Conservation (phyloP, 2,329 filamentous ascomycete genomes). For the Arthrobotrys sinensis region DNA sequence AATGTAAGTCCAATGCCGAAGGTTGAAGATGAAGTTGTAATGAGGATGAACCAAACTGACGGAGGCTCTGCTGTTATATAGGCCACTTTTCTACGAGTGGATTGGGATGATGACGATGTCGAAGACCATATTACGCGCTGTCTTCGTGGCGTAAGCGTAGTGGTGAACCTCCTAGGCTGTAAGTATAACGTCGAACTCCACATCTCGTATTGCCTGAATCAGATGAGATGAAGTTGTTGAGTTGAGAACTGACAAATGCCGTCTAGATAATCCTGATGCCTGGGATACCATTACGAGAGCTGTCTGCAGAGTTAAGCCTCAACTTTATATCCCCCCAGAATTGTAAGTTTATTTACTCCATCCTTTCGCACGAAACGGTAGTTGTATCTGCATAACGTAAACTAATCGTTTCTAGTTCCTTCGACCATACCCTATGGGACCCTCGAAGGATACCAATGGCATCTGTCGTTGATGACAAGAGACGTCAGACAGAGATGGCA, state of each 20-base stretch:
- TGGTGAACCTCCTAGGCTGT: slow-evolving; percentile 59
- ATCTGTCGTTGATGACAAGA: slow-evolving; percentile 54
- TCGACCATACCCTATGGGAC: slow-evolving; percentile 57
- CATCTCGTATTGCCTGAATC: slow-evolving; percentile 34
- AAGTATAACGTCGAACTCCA: slow-evolving; percentile 34
- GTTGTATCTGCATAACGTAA: slow-evolving; percentile 12
- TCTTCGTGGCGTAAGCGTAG: slow-evolving; percentile 52
- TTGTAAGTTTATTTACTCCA: slow-evolving; percentile 52
- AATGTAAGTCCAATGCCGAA: slow-evolving; percentile 35
- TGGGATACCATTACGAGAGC: slow-evolving; percentile 56
- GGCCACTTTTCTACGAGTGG: slow-evolving; percentile 48
- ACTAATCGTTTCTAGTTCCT: slow-evolving; percentile 49
- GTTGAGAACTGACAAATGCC: slow-evolving; percentile 48
- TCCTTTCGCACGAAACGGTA: slow-evolving; percentile 33
- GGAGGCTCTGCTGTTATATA: slow-evolving; percentile 43
- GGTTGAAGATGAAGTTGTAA: neutral
- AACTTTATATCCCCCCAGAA: slow-evolving; percentile 59
- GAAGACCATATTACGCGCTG: slow-evolving; percentile 52
- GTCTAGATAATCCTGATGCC: slow-evolving; percentile 53
- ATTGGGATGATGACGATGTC: slow-evolving; percentile 59
- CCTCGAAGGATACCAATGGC: slow-evolving; percentile 48
- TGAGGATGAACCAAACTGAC: slow-evolving; percentile 29
- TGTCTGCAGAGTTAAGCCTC: slow-evolving; percentile 54
- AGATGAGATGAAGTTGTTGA: slow-evolving; percentile 1
- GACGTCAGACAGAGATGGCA: slow-evolving; percentile 47